A percentile compares a stretch with the other conserved stretches of the same genome.
Conservation (phyloP, 2,329 filamentous ascomycete genomes). For the Thielaviopsis ethacetica region DNA sequence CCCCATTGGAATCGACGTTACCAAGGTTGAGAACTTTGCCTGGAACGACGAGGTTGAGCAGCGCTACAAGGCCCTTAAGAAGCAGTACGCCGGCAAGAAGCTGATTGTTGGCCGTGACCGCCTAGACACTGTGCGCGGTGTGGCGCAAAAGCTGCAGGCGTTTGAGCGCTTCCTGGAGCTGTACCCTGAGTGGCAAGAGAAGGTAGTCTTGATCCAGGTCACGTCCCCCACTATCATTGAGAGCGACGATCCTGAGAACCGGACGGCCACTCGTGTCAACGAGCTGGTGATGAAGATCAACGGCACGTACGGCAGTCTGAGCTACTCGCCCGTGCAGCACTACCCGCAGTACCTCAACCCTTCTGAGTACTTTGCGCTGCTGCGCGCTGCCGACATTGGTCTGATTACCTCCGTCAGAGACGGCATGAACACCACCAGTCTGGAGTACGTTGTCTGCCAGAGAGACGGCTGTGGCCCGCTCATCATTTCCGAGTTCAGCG, state of each 20-base stretch:
- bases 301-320: slow-evolving; percentile 71
- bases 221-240: slow-evolving; percentile 74
- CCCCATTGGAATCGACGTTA: slow-evolving; percentile 86
- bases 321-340: slow-evolving; percentile 82
- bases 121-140: slow-evolving; percentile 81
- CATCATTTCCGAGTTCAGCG: slow-evolving; percentile 92
- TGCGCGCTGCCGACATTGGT: slow-evolving; percentile 77
- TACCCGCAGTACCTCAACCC: slow-evolving; percentile 84
- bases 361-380: slow-evolving; percentile 87
- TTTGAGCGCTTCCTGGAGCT: slow-evolving; percentile 84
- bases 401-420: slow-evolving; percentile 91
- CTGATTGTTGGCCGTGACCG: slow-evolving; percentile 89
- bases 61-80: slow-evolving; percentile 55
- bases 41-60: slow-evolving; percentile 55
- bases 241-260: slow-evolving; percentile 61
- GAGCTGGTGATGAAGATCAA: slow-evolving; percentile 87
- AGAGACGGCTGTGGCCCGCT: slow-evolving; percentile 72
- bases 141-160: slow-evolving; percentile 88
- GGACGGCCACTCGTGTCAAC: slow-evolving; percentile 75
- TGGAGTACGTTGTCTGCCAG: slow-evolving; percentile 90
- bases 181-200: slow-evolving; percentile 81
- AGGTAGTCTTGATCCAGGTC: slow-evolving; percentile 87
- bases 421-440: slow-evolving; percentile 93
- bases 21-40: slow-evolving; percentile 57
- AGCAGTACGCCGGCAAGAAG: slow-evolving; percentile 76